phyloP scores from a whole-genome alignment of 768 basidiomycete species.

The Gymnopilus dilepis region DNA sequence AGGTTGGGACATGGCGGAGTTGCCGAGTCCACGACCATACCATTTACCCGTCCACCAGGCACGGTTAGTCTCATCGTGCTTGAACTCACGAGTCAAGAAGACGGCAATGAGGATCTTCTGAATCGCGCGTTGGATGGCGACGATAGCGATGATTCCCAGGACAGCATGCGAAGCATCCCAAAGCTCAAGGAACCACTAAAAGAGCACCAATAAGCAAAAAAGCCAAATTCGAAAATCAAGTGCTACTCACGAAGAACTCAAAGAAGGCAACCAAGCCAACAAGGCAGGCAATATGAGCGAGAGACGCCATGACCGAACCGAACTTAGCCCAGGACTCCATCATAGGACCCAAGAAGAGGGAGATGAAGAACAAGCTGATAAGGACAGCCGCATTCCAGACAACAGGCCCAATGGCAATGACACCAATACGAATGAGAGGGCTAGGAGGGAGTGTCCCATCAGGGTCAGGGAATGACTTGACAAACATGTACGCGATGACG shows the following conservation, averaged over 20 bases:
- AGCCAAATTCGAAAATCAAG: conserved; percentile 20
- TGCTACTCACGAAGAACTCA: conserved; percentile 87
- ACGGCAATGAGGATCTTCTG: conserved; percentile 95
- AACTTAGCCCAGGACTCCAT: conserved; percentile 86
- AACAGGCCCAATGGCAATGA: conserved; percentile 91
- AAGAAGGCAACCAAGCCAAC: conserved; percentile 89
- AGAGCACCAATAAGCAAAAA: conserved; percentile 11
- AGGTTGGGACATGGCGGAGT: conserved; percentile 92
- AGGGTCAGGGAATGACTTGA: conserved; percentile 83
- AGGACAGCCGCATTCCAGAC: conserved; percentile 94
- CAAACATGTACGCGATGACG: conserved; percentile 87
- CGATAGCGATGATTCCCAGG: conserved; percentile 86
- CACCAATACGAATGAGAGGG: conserved; percentile 85
- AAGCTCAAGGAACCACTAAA: conserved; percentile 92
- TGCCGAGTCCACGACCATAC: conserved; percentile 93
- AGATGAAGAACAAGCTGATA: conserved; percentile 84
- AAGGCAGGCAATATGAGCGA: conserved; percentile 84
- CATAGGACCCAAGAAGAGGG: conserved; percentile 93
- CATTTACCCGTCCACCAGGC: conserved; percentile 99
- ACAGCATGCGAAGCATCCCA: conserved; percentile 98
- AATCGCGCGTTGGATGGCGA: conserved; percentile 89
- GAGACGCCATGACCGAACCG: conserved; percentile 88
- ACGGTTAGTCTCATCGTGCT: conserved; percentile 97
- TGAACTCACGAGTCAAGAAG: conserved; percentile 95
- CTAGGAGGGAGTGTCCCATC: conserved; percentile 73